Evolutionary conservation across 2,329 filamentous ascomycete genomes (phyloP), one percentile per base, ranked within the genome.

Genomic region (Penicillium sp.): DNA sequence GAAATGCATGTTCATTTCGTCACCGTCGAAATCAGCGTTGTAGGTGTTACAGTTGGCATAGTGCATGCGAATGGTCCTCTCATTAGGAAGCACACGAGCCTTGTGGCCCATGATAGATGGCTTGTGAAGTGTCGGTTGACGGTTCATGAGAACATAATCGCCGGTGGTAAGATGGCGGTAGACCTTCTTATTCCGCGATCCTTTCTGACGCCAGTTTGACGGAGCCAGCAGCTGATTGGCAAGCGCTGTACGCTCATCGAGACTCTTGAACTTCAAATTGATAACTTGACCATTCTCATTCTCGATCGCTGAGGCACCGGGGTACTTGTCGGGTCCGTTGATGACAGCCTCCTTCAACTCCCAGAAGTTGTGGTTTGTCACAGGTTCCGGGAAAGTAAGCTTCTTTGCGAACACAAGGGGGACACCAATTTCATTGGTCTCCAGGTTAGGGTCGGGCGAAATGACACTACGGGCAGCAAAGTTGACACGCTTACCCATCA

Each of bases 1-100:
- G 69, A 99, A 97, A 76, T 99, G 94, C 92, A 99, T 95, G 74
- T 99, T 99, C 94, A 99, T 99, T 75, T 99, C 94, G 71, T 99
- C 94, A 73, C 94, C 94, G 69, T 99, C 95, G 70, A 99, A 99
- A 81, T 99, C 94, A 29, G 94, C 94, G 67, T 99, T 99, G 81
- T 99, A 99, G 0, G 94, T 97, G 70, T 99, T 99, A 74, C 94
- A 97, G 73, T 99, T 99, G 67, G 94, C 93, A 76, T 99, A 99
- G 79, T 99, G 94, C 93, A 99, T 97, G 63, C 94, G 92, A 71
- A 99, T 92, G 0, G 94, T 97, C 77, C 96, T 96, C 74, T 99
- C 95, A 33, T 92, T 92, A 0, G 91, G 90, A 18, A 99, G 78
- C 6, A 99, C 93, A 57, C 92, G 86, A 49, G 94, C 94, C 66